Evolutionary conservation across 371 early-diverging fungal genomes (phyloP).

Genomic region (Rhizopus delemar): DNA sequence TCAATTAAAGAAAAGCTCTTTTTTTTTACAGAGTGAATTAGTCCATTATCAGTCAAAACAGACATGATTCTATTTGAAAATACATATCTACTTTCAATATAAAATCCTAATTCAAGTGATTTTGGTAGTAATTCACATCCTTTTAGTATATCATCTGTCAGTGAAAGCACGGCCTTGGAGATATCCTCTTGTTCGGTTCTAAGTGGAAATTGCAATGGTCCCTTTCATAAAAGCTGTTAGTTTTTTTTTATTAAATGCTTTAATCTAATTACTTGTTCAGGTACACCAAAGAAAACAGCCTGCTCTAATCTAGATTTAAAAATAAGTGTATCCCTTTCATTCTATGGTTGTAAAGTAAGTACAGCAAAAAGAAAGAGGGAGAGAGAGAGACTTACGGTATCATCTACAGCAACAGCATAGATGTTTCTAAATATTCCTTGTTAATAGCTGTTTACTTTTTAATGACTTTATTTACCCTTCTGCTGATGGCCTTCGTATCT

Average conservation of each 20-base stretch:
- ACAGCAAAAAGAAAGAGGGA: neutral
- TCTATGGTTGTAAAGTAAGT: neutral
- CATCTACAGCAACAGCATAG: constrained; percentile 6
- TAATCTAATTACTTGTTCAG: constrained; percentile 6
- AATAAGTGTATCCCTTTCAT: constrained; percentile 12
- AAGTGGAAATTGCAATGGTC: constrained; percentile 15
- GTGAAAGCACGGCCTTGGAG: neutral
- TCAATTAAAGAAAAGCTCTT: neutral
- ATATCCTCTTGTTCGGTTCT: constrained; percentile 12
- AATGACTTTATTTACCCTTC: constrained; percentile 8
- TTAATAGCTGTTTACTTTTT: neutral
- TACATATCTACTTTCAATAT: constrained; percentile 12
- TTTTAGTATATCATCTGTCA: constrained; percentile 1
- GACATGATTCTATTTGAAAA: constrained; percentile 17
- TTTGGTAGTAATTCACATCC: constrained; percentile 9
- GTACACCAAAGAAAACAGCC: constrained; percentile 18
- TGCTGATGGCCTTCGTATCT: constrained; percentile 3
- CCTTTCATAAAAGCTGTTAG: neutral
- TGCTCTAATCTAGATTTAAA: constrained; percentile 20
- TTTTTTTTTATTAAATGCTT: neutral
- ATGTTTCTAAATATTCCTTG: constrained; percentile 7
- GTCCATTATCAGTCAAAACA: constrained; percentile 9
- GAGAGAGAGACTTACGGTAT: constrained; percentile 3
- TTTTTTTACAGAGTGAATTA: neutral
- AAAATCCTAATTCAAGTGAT: neutral